Evolutionary conservation across 192 early-diverging fungal genomes (phyloP).

Genomic region (Linnemannia elongata): DNA sequence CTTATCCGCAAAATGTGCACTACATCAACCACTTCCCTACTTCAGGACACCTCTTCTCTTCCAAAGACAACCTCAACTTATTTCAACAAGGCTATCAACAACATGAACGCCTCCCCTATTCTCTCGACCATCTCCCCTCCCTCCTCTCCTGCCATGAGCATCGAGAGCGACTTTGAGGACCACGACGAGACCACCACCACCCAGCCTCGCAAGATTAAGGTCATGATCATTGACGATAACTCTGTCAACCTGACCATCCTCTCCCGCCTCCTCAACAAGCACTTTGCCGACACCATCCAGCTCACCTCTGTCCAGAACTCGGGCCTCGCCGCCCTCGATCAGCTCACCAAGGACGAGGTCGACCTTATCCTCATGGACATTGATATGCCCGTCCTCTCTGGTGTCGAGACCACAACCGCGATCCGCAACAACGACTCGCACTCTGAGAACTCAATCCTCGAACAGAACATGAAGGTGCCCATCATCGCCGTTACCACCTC

Average conservation of each 20-base stretch:
- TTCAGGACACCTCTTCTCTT: constrained; percentile 21
- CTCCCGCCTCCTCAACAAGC: constrained; percentile 67
- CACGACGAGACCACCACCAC: background rate
- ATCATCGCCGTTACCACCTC: constrained; percentile 78
- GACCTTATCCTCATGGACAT: constrained; percentile 79
- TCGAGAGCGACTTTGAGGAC: constrained; percentile 39
- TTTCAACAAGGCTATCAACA: constrained; percentile 33
- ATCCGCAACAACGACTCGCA: constrained; percentile 61
- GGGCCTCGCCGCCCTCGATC: constrained; percentile 64
- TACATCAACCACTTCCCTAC: constrained; percentile 26
- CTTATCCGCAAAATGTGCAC: constrained; percentile 52
- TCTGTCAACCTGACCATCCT: constrained; percentile 74
- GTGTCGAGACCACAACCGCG: constrained; percentile 69
- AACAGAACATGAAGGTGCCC: constrained; percentile 66
- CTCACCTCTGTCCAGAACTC: constrained; percentile 60
- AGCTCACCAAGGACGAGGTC: constrained; percentile 60
- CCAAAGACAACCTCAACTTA: constrained; percentile 25
- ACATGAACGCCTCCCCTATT: constrained; percentile 28
- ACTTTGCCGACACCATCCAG: constrained; percentile 61
- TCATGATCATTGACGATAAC: constrained; percentile 79
- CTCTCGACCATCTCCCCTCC: constrained; percentile 36
- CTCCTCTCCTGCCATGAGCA: constrained; percentile 50
- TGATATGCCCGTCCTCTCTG: constrained; percentile 76
- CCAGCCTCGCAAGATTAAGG: constrained; percentile 56
- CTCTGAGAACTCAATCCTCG: constrained; percentile 54